Evolutionary conservation across 495 filamentous ascomycete genomes (phyloP), one percentile per base, ranked within the genome.

Genomic region (Hypoxylon trugodes): DNA sequence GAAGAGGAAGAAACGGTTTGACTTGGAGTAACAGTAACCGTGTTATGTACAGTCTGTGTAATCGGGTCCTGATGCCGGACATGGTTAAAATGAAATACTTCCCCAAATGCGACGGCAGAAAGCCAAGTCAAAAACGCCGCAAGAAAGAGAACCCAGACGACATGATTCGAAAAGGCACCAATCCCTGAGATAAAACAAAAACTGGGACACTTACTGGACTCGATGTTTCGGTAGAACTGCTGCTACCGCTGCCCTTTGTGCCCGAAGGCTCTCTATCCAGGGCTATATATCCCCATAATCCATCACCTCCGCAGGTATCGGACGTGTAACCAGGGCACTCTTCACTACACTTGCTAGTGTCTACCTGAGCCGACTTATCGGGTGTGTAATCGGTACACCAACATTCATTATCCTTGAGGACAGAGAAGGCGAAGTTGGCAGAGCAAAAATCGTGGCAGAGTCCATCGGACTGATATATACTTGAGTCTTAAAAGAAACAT

Each of bases 301-400:
- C 69, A 22, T 69, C 42, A 8, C 69, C 77, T 48, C 80, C 80
- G 59, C 80, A 82, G 4, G 41, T 57, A 41, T 82, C 80, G 2
- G 18, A 1, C 0, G 73, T 74, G 40, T 65, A 82, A 19, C 79
- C 80, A 6, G 78, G 79, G 45, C 80, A 82, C 9, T 49, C 2
- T 5, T 37, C 10, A 24, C 69, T 46, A 56, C 80, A 82, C 19
- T 76, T 28, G 7, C 16, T 35, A 3, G 66, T 42, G n/a, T 67
- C 45, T 28, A 77, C 77, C 15, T 73, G 71, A 13, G 70, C 41
- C 19, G 66, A 69, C 19, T 41, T 8, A 33, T 59, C 66, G 10
- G 80, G 80, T 3, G 70, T 50, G 22, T 71, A 64, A 41, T 81
- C 66, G 16, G 73, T 73, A 45, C 80, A 82, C 79, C 79, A 82